Evolutionary conservation across 2,329 filamentous ascomycete genomes (phyloP), one percentile per base, ranked within the genome.

Genomic region (Mycosphaerella sp.): DNA sequence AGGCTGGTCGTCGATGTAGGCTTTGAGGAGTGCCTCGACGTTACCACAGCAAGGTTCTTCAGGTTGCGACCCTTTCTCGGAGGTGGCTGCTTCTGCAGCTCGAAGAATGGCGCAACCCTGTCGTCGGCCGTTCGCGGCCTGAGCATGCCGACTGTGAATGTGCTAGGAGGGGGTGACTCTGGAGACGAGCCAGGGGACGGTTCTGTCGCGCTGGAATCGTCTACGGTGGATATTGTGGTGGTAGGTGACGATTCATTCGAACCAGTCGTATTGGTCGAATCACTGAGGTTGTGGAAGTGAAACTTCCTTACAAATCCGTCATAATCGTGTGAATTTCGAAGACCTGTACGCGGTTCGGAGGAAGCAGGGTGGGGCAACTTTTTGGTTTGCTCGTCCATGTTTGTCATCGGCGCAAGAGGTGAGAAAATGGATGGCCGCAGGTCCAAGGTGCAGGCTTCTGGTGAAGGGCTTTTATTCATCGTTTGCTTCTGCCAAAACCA

Each of bases 231-330:
- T 44, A 93, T 80, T 2, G 91, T 95, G 3, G 90, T 96, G 6
- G 91, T 97, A 1, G 93, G 93, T 7, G 91, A 97, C 17, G 91
- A 95, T 64, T 95, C 90, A 37, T 87, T 87, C 1, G 93, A 97
- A 58, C 87, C 88, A 13, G 86, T 87, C 49, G 79, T 79, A 57
- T 86, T 84, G 2, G 86, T 88, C 6, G 85, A 90, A n/a, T 81
- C 85, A 71, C 85, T 89, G 66, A 87, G 80, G 66, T 82, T 79
- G 67, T 87, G 85, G 64, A 84, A 82, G 70, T 89, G 86, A 43
- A 62, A 65, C 49, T 58, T 62, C 21, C 56, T 57, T 40, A 62
- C 61, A 12, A 58, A 45, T 18, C 61, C 59, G 18, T 64, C 62
- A 49, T 62, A 63, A 8, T 60, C 58, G 25, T 54, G 49, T 17